These are phyloP conservation scores for Cephaloascus albidus DNA, from an alignment of 805 yeast species.

Conservation along the genomic window DNA sequence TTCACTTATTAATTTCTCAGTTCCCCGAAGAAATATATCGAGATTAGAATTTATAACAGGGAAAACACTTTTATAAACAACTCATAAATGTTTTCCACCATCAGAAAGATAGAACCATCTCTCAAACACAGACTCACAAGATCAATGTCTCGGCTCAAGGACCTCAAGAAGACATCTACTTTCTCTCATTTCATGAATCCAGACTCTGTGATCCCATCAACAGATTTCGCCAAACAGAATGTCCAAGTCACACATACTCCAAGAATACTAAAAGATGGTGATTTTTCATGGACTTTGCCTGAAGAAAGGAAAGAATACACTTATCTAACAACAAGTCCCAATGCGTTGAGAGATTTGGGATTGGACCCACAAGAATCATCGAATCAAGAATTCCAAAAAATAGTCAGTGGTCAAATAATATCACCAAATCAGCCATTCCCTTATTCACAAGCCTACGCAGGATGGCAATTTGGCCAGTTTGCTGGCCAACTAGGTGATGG, in stretches of 20 bases:
- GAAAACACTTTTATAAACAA: no score
- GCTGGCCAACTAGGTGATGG: slow-evolving; percentile 99
- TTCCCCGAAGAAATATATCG: no score
- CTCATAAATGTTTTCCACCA: no score
- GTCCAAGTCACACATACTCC: slow-evolving; percentile 23
- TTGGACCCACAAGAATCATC: slow-evolving; percentile 27
- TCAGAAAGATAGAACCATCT: no score
- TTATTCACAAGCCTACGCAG: slow-evolving; percentile 88
- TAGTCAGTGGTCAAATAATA: slow-evolving; percentile 55
- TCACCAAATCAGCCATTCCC: slow-evolving; percentile 55
- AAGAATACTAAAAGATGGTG: slow-evolving; percentile 40
- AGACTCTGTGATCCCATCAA: slow-evolving; percentile 17
- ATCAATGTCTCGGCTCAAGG: slow-evolving; percentile 11
- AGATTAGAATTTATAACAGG: no score
- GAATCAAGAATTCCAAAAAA: slow-evolving; percentile 36
- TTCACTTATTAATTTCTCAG: no score
- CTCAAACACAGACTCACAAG: no score
- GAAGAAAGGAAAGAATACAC: slow-evolving; percentile 42
- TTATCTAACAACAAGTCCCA: slow-evolving; percentile 47
- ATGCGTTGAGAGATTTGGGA: slow-evolving; percentile 56
- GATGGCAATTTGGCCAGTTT: slow-evolving; percentile 92
- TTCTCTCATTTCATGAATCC: slow-evolving; percentile 18
- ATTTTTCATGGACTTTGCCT: slow-evolving; percentile 69
- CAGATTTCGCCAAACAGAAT: slow-evolving; percentile 18
- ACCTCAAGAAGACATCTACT: slow-evolving; percentile 18